Base-by-base conservation (phyloP, 345 rosid genomes). In the Brassica nigra region DNA sequence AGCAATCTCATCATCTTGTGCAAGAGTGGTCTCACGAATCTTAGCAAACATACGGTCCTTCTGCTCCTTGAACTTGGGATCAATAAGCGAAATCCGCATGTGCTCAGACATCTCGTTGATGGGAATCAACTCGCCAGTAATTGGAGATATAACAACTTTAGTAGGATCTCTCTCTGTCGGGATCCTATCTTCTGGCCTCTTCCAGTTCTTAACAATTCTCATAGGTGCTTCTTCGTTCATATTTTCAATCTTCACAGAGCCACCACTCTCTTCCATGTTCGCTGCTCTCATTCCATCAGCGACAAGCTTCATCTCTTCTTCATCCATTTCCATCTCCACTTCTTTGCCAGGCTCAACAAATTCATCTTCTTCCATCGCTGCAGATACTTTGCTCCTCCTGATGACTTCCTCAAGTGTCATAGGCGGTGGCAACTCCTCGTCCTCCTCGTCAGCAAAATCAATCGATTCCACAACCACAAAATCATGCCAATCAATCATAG, bases 321-420 rank as follows among this genome's bases (percentile, higher is more conserved):
- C 97, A 64, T 93, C 98, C 98, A 93, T 93, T 70, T 93, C 98
- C 97, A 93, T 92, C 76, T 92, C 97, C 10, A 91, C 87, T 86
- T 92, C 97, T 83, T 86, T 92, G 68, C 90, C 96, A 86, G 94
- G 90, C 85, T 92, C 97, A 61, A 86, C 77, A 54, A 84, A 71
- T 49, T 89, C 93, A 80, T 89, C 97, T 68, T 91, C 96, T 37
- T 86, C 92, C 86, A 76, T 73, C 14, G 85, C 75, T 34, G 97
- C 75, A 20, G 98, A 82, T 68, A 83, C 62, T 90, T 93, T 91
- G 86, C 98, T 93, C 69, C 98, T 90, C 77, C 91, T 85, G 57
- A 90, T 83, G 67, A 90, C 94, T 83, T 90, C 98, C 58, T 91
- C 98, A 77, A 90, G 87, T 62, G 98, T 91, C 98, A 91, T 88